A percentile compares a stretch with the other conserved stretches of the same genome.
Conservation (phyloP, 1,284 basidiomycete species). For the Coniophora puteana region DNA sequence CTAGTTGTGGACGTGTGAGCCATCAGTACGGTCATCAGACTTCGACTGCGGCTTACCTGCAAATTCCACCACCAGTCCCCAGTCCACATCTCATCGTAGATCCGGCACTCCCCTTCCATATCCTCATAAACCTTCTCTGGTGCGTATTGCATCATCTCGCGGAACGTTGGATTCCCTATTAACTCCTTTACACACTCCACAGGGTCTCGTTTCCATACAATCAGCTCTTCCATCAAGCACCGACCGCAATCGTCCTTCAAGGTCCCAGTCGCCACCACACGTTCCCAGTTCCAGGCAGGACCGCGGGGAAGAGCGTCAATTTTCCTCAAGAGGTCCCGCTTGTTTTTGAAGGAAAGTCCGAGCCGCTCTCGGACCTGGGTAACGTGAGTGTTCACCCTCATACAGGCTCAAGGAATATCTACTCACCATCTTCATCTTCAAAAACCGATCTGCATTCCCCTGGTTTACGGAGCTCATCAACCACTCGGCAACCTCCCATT, state of each 20-base stretch:
- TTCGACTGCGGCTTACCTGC: conserved; percentile 28
- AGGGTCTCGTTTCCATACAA: conserved; percentile 4
- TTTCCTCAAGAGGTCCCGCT: conserved; percentile 1
- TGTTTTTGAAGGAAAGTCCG: neutral
- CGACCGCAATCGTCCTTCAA: neutral
- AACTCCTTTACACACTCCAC: conserved; percentile 5
- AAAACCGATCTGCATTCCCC: conserved; percentile 2
- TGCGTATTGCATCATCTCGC: conserved; percentile 22
- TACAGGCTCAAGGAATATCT: neutral
- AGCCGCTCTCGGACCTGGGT: neutral
- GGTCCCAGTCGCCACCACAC: conserved; percentile 16
- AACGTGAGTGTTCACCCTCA: neutral
- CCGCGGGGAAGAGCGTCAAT: conserved; percentile 4
- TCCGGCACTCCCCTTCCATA: conserved; percentile 12
- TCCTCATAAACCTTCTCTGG: conserved; percentile 30
- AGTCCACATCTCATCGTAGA: conserved; percentile 38
- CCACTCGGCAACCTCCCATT: conserved; percentile 11
- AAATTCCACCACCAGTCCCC: conserved; percentile 39
- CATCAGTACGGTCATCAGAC: too few relatives aligned
- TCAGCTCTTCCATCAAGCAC: neutral
- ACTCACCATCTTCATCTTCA: conserved; percentile 11
- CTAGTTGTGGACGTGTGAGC: too few relatives aligned
- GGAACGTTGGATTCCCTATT: conserved; percentile 20
- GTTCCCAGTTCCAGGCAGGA: neutral
- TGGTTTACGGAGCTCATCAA: conserved; percentile 6